Conservation (phyloP, 176 grass and related monocot species). For the Chloris gayana region DNA sequence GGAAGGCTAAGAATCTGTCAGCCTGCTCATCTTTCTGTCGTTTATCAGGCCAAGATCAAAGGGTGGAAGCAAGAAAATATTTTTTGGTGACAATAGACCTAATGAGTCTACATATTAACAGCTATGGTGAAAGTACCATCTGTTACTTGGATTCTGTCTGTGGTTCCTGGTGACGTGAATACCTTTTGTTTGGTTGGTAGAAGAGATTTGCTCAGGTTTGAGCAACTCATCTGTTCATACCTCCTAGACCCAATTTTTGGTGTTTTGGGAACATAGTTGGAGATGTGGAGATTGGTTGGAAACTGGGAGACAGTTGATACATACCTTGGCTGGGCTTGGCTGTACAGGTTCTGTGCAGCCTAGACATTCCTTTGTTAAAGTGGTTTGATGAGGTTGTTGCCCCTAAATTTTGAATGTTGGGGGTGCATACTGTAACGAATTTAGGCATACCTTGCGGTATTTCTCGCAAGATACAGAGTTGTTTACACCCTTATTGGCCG, state of each 20-base stretch:
- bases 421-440: slow-evolving; percentile 41
- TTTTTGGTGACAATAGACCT: slow-evolving; percentile 4
- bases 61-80: neutral
- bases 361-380: slow-evolving; percentile 12
- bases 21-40: neutral
- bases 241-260: slow-evolving; percentile 21
- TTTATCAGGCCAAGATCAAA: slow-evolving; percentile 26
- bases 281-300: slow-evolving; percentile 17
- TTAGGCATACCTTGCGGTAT: slow-evolving; percentile 18
- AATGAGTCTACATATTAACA: slow-evolving; percentile 16
- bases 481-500: slow-evolving; percentile 5
- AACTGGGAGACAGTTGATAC: slow-evolving; percentile 1
- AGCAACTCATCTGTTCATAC: slow-evolving; percentile 35
- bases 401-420: slow-evolving; percentile 57
- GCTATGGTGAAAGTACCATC: slow-evolving; percentile 24
- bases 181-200: slow-evolving; percentile 12
- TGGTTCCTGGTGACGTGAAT: neutral
- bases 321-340: slow-evolving; percentile 24
- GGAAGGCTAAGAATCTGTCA: slow-evolving; percentile 15
- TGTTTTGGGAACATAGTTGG: slow-evolving; percentile 20
- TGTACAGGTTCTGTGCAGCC: slow-evolving; percentile 19
- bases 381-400: neutral
- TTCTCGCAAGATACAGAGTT: neutral
- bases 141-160: slow-evolving; percentile 20
- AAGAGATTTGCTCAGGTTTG: slow-evolving; percentile 38